phyloP scores from a whole-genome alignment of 768 basidiomycete genomes.

The Rhizopogon vinicolor region DNA sequence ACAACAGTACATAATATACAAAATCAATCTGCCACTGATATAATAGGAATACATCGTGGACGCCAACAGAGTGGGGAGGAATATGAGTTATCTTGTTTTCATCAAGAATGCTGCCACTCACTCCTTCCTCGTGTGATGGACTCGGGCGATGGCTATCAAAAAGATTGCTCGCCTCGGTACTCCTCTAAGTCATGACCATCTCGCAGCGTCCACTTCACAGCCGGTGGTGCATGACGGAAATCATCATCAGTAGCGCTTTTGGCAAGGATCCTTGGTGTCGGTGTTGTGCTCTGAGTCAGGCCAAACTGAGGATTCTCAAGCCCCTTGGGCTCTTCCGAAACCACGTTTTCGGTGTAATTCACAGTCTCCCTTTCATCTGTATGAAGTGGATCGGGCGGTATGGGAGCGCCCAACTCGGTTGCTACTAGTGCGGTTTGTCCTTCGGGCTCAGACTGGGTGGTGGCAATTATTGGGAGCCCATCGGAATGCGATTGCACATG shows the following conservation, averaged over 20 bases:
- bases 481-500: no score
- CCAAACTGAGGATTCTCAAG: background rate
- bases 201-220: background rate
- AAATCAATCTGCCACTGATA: no score
- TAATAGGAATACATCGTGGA: no score
- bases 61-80: no score
- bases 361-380: background rate
- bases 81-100: no score
- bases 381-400: background rate
- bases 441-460: no score
- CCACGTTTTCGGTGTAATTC: background rate
- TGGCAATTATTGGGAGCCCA: no score
- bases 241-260: background rate
- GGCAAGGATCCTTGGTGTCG: no score
- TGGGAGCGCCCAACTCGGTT: background rate
- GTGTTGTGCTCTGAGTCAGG: background rate
- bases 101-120: no score
- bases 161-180: background rate
- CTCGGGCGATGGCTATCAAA: no score
- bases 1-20: no score
- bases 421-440: background rate
- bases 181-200: background rate
- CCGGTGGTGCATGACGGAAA: background rate
- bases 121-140: no score
- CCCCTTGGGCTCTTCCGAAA: background rate